These are phyloP conservation scores for Coniochaeta prunicola DNA, from an alignment of 2,329 filamentous ascomycete species.

Conservation along the genomic window DNA sequence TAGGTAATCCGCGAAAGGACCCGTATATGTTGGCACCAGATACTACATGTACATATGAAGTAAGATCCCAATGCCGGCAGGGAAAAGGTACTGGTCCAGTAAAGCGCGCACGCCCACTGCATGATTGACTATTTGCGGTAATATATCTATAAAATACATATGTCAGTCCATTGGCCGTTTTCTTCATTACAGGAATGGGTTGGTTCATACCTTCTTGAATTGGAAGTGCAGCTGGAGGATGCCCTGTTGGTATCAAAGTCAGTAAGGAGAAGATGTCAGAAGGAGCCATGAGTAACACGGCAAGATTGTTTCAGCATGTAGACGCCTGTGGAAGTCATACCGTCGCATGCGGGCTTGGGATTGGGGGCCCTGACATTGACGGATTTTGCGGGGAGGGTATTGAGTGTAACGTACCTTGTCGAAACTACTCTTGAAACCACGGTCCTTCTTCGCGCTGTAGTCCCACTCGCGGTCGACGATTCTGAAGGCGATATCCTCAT, in stretches of 20 bases:
- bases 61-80: background rate
- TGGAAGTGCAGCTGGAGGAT: conserved; percentile 96
- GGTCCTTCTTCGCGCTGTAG: conserved; percentile 89
- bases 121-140: conserved; percentile 26
- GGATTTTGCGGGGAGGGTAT: background rate
- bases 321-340: background rate
- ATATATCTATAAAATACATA: conserved; percentile 24
- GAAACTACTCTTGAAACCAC: conserved; percentile 93
- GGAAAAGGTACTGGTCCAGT: background rate
- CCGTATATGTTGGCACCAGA: background rate
- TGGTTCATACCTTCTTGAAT: conserved; percentile 76
- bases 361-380: background rate
- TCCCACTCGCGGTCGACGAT: conserved; percentile 99
- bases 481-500: conserved; percentile 93
- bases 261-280: conserved; percentile 11
- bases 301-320: background rate
- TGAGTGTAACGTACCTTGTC: conserved; percentile 68
- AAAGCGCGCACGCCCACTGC: background rate
- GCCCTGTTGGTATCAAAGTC: conserved; percentile 47
- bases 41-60: background rate
- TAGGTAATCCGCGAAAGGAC: background rate
- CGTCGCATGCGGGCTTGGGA: background rate
- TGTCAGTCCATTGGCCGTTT: conserved; percentile 3
- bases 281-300: background rate
- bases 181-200: background rate